Percentiles rank a stretch among this genome's conserved stretches.
These are phyloP conservation scores for Aspergillus pseudoterreus DNA, from an alignment of 2,329 filamentous ascomycete species.

Conservation along the genomic window DNA sequence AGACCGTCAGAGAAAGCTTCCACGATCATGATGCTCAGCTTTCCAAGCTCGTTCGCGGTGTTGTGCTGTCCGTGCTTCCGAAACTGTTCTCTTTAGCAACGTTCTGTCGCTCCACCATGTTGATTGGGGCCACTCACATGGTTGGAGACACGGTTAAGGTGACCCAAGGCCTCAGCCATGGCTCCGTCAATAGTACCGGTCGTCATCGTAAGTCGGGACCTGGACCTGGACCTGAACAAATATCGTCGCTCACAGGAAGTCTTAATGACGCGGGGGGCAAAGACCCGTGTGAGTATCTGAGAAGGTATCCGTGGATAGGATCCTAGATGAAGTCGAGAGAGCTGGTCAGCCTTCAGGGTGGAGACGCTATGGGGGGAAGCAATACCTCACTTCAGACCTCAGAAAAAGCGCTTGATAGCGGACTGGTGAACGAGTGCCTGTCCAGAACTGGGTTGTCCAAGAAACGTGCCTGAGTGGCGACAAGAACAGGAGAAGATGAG, in stretches of 20 bases:
- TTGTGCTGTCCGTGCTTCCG: conserved; percentile 25
- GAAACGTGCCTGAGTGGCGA: not conserved
- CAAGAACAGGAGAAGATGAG: not conserved
- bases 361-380: not conserved
- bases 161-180: conserved; percentile 27
- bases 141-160: conserved; percentile 22
- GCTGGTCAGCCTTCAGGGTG: not conserved
- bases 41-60: conserved; percentile 34
- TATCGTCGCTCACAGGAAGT: not conserved
- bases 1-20: conserved; percentile 30
- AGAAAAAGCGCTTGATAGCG: not conserved
- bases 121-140: conserved; percentile 20
- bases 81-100: conserved; percentile 19
- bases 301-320: not conserved
- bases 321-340: not conserved
- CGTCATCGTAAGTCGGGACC: conserved; percentile 10
- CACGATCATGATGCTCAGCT: conserved; percentile 29
- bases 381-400: not conserved
- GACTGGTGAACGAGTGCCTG: not conserved
- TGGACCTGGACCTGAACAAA: not conserved
- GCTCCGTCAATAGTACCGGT: conserved; percentile 21
- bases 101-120: not conserved
- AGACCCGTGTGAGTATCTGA: not conserved
- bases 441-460: not conserved
- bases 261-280: not conserved